phyloP scores from a whole-genome alignment of 345 rosid species.

The Salix udensis region DNA sequence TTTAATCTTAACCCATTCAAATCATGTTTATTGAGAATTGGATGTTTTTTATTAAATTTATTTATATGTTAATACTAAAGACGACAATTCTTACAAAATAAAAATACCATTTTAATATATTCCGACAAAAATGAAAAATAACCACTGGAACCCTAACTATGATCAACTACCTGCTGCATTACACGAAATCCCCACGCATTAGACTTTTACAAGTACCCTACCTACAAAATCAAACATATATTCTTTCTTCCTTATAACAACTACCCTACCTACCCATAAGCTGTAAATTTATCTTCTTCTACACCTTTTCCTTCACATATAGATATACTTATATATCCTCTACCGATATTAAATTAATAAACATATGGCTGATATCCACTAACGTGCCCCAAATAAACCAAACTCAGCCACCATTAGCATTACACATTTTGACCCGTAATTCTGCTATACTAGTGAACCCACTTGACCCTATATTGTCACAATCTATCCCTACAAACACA shows the following conservation, averaged over 20 bases:
- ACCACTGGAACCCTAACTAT: neutral
- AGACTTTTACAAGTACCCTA: slow-evolving; percentile 4
- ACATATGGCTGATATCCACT: slow-evolving; percentile 30
- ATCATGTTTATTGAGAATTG: no score
- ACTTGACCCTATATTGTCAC: slow-evolving; percentile 17
- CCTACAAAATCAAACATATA: slow-evolving; percentile 5
- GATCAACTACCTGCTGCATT: neutral
- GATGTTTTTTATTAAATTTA: no score
- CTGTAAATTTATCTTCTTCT: neutral
- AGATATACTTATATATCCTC: neutral
- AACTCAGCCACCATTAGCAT: slow-evolving; percentile 14
- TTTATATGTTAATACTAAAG: no score
- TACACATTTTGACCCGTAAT: slow-evolving; percentile 21
- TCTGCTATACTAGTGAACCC: neutral
- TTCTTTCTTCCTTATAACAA: neutral
- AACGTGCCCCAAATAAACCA: slow-evolving; percentile 28
- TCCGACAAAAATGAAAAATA: no score
- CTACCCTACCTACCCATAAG: neutral
- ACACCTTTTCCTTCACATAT: neutral
- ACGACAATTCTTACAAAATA: no score
- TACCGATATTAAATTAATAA: neutral
- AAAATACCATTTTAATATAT: no score
- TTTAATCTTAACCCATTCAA: no score
- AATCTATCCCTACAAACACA: slow-evolving; percentile 18
- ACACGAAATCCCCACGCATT: slow-evolving; percentile 56